Conservation (phyloP, 169 alveolate genomes). For the Babesia ovata region DNA sequence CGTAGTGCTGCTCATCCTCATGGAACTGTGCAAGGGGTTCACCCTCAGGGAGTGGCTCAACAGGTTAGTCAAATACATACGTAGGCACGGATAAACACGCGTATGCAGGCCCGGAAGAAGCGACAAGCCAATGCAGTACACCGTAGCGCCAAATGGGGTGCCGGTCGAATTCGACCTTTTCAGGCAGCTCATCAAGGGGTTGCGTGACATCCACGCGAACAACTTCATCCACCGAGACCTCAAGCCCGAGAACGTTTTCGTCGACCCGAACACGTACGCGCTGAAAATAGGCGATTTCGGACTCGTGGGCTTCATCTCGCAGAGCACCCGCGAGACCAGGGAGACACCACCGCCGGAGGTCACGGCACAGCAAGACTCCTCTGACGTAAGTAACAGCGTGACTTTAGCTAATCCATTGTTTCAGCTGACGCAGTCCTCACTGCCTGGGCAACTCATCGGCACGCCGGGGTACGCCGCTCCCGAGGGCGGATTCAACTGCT, state of each 20-base stretch:
- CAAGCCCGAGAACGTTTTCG: constrained; percentile 89
- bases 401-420: not conserved
- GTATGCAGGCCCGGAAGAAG: constrained; percentile 54
- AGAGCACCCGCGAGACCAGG: constrained; percentile 67
- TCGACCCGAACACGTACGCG: constrained; percentile 78
- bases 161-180: constrained; percentile 81
- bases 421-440: constrained; percentile 70
- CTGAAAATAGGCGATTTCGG: constrained; percentile 91
- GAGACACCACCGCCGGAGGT: not conserved
- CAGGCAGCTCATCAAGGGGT: constrained; percentile 85
- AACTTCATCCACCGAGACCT: constrained; percentile 90
- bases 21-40: constrained; percentile 86
- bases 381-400: not conserved
- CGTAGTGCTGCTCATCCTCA: constrained; percentile 82
- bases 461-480: constrained; percentile 92
- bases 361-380: not conserved
- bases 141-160: constrained; percentile 55
- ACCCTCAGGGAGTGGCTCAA: constrained; percentile 88
- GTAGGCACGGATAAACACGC: not conserved
- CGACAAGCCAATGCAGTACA: constrained; percentile 65
- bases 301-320: constrained; percentile 81
- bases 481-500: constrained; percentile 89
- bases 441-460: constrained; percentile 87
- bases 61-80: constrained; percentile 8
- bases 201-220: constrained; percentile 83